Conservation (phyloP, 2,329 filamentous ascomycete species). For the Arachnopeziza araneosa region DNA sequence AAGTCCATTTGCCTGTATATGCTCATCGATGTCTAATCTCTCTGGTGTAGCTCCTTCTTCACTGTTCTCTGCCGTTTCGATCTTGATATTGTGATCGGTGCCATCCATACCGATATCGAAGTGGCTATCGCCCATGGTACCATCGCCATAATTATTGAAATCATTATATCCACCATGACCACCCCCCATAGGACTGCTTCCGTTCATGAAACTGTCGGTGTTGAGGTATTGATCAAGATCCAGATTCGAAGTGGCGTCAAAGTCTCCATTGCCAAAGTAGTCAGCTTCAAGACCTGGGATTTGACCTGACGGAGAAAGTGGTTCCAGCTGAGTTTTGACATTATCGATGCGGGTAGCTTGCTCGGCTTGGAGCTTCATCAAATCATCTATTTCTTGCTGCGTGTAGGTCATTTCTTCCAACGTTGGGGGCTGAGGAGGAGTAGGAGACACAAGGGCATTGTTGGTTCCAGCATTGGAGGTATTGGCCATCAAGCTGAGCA, state of each 20-base stretch:
- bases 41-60: neutral
- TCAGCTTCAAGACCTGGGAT: constrained; percentile 55
- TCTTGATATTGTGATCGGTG: neutral
- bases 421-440: constrained; percentile 39
- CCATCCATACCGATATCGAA: constrained; percentile 29
- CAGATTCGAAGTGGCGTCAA: constrained; percentile 34
- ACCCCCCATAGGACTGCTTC: constrained; percentile 17
- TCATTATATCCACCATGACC: constrained; percentile 12
- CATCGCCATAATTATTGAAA: constrained; percentile 16
- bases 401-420: constrained; percentile 63
- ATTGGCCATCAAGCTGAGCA: constrained; percentile 55
- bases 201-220: constrained; percentile 35
- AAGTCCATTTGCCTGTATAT: neutral
- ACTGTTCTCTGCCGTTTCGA: neutral
- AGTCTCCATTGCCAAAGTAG: constrained; percentile 28
- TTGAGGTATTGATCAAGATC: constrained; percentile 49
- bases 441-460: constrained; percentile 28
- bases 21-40: neutral
- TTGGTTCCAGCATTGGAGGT: constrained; percentile 24
- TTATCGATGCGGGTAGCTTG: constrained; percentile 74
- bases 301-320: constrained; percentile 71
- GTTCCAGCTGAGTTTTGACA: constrained; percentile 67
- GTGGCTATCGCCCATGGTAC: constrained; percentile 19
- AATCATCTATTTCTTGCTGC: constrained; percentile 68
- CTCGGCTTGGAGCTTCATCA: constrained; percentile 73